Evolutionary conservation across 805 yeast genomes (phyloP), one percentile per base, ranked within the genome.

Genomic region (Yarrowia keelungensis): DNA sequence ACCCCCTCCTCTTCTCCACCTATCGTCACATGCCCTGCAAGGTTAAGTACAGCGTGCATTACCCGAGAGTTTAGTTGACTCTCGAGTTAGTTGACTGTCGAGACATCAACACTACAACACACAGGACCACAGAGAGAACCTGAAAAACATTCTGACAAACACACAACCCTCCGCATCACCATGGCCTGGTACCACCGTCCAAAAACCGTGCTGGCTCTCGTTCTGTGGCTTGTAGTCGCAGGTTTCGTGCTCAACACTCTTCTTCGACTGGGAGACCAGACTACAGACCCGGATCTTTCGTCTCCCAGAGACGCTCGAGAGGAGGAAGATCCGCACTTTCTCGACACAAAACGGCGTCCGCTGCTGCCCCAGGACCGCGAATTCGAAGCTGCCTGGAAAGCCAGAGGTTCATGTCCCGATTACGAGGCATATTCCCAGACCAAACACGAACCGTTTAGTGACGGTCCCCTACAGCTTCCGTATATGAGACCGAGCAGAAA

Each of bases 401-500:
- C 62, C 19, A 3, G 62, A 22, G 22, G 19, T 9, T 32, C 42
- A 15, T 91, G 97, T 75, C 87, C 87, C 1, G 85, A 86, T 69
- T 91, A 91, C 75, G 83, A 83, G 22, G 84, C 82, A 0, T 91
- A 89, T 74, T 83, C 95, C 0, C 76, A 82, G 68, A 70, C 68
- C 5, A 78, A 78, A 50, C 94, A 89, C 72, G 75, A 72, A 1
- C 96, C 96, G 0, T 80, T 79, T 36, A 83, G 89, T 0, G 71
- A 74, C 5, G 96, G 97, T 0, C 77, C 82, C 2, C 76, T 84
- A 61, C 72, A 76, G 46, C 80, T 88, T 69, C 91, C 97, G 1
- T 90, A 75, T 72, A 93, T 91, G 87, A 80, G 97, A 72, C 97
- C 97, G 1, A 80, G 85, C 0, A 79, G 79, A 14, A 75, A 83